Percentiles rank a stretch among this genome's conserved stretches.
Evolutionary conservation across 2,329 filamentous ascomycete species (phyloP).

Genomic region (Leptodontidium sp.): DNA sequence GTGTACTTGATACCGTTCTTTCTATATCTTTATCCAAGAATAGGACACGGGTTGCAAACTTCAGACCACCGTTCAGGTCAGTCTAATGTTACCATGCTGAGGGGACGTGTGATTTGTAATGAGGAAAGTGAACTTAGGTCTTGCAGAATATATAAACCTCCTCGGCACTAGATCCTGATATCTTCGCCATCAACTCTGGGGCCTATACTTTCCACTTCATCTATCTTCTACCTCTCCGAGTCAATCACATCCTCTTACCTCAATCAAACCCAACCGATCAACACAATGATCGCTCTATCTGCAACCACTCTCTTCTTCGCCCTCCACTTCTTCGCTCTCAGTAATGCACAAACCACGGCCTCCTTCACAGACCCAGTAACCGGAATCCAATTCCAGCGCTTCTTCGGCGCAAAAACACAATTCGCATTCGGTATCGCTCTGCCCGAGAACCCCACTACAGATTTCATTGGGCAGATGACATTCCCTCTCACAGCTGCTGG

Average conservation of each 20-base stretch:
- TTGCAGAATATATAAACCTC: background rate
- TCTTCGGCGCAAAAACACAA: conserved; percentile 50
- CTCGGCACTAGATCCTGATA: background rate
- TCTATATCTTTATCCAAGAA: background rate
- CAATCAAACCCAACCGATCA: background rate
- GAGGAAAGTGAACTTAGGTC: background rate
- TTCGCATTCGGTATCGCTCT: conserved; percentile 55
- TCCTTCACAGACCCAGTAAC: conserved; percentile 48
- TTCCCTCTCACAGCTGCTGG: conserved; percentile 51
- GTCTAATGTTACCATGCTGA: background rate
- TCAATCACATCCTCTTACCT: background rate
- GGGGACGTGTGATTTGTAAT: background rate
- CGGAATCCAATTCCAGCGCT: conserved; percentile 49
- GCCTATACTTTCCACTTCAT: background rate
- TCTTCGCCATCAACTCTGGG: background rate
- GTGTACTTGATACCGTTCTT: background rate
- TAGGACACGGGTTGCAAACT: background rate
- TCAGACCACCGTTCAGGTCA: background rate
- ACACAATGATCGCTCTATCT: background rate
- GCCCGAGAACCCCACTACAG: conserved; percentile 49
- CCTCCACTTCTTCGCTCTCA: background rate
- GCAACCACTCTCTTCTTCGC: background rate
- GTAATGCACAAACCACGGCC: conserved; percentile 19
- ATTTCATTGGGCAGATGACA: conserved; percentile 58
- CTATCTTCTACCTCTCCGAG: background rate